Evolutionary conservation across 768 basidiomycete species (phyloP), one percentile per base, ranked within the genome.

Genomic region (Crepidotus variabilis): DNA sequence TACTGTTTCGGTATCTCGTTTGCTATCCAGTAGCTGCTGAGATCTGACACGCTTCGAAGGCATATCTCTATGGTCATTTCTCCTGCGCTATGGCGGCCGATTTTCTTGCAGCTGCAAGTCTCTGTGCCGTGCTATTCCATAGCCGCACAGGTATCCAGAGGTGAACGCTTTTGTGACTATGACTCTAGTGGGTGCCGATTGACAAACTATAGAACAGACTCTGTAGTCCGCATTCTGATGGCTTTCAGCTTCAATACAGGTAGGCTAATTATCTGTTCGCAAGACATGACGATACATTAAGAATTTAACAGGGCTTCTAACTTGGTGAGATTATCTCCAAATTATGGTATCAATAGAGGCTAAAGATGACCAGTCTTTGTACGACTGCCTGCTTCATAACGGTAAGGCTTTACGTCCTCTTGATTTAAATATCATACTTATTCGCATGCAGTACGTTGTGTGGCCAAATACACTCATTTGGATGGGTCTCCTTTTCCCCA

Each of bases 221-320:
- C 63, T 20, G 47, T 65, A 34, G 51, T 64, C 10, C 62, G 39
- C 16, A 61, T 57, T 10, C 50, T 67, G 39, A 67, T 67, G 63
- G 57, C 63, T 2, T 67, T 64, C 33, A 63, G 50, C n/a, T 61
- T 67, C 39, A 67, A 67, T 36, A 67, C 66, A 5, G 61, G 60
- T 51, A 24, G 20, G 52, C 13, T 43, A 43, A 53, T 9, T 8
- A 13, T 50, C 23, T 9, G 23, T 0, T 24, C 24, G 47, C 47
- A 24, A 9, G 2, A 18, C 22, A 9, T 28, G 28, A 28, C 8
- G 4, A 28, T 4, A 28, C 8, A 28, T 28, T 28, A 3, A 28
- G 3, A 28, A 28, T 51, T 33, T 18, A 39, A 16, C 47, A 67
- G 66, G 66, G 23, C 59, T 67, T 24, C 60, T 67, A 20, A 67